Conservation (phyloP, 179 eudicot species). For the Drosera spatulata region DNA sequence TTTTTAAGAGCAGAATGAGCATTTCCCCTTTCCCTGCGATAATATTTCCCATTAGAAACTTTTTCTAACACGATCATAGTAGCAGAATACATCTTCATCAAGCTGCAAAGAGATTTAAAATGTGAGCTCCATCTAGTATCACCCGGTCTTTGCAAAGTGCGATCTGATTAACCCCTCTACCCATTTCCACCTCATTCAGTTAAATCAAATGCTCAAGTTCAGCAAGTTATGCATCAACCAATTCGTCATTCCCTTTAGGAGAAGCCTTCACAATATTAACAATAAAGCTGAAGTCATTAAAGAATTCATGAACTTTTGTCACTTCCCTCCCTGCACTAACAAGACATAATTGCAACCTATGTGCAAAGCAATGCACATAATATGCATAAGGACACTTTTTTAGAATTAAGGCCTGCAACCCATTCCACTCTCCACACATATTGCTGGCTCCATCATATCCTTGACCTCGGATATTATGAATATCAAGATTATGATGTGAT, state of each 20-base stretch:
- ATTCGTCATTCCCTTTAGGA: background rate
- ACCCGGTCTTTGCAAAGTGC: slow-evolving; percentile 7
- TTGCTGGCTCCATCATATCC: slow-evolving; percentile 3
- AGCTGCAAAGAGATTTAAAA: slow-evolving; percentile 2
- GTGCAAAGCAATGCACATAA: background rate
- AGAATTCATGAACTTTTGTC: background rate
- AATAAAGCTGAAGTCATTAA: background rate
- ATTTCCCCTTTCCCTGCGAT: background rate
- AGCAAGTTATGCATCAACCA: background rate
- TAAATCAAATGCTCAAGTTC: background rate
- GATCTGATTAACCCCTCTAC: background rate
- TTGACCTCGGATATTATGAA: background rate
- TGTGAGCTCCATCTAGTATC: slow-evolving; percentile 22
- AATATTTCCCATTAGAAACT: no score
- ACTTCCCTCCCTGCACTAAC: background rate
- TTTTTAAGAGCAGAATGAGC: no score
- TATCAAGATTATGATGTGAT: background rate
- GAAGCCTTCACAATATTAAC: background rate
- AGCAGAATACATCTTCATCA: slow-evolving; percentile 6
- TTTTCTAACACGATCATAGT: background rate
- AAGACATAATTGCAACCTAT: slow-evolving; percentile 2
- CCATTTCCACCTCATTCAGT: no score
- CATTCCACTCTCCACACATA: slow-evolving; percentile 1
- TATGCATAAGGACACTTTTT: background rate
- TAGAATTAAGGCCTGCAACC: background rate